Conservation (phyloP, 208 protist genomes). For the Blechomonas ayalai region DNA sequence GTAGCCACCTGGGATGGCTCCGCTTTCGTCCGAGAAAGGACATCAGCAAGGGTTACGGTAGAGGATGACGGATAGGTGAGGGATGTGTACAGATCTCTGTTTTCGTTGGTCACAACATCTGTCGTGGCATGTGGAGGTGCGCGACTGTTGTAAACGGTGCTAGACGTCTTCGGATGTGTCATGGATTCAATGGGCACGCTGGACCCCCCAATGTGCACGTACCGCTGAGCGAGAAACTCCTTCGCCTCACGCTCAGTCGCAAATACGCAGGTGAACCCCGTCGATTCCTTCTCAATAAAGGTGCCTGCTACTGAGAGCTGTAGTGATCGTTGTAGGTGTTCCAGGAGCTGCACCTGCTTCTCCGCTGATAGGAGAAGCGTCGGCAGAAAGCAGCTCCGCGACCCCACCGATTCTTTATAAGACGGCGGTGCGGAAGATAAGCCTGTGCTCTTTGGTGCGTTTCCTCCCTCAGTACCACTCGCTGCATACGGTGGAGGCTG, state of each 20-base stretch:
- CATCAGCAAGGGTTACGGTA: no score
- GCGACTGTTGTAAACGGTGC: no score
- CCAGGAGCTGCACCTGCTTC: conserved; percentile 18
- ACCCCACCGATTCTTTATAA: no score
- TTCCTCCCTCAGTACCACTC: background rate
- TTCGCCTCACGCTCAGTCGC: conserved; percentile 13
- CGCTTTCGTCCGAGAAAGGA: no score
- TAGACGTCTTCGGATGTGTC: no score
- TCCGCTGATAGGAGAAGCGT: conserved; percentile 6
- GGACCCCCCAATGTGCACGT: conserved; percentile 16
- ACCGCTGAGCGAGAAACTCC: conserved; percentile 28
- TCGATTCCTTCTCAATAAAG: conserved; percentile 6
- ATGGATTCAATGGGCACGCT: conserved; percentile 17
- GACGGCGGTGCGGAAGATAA: no score
- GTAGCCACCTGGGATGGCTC: no score
- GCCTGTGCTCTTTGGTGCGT: background rate
- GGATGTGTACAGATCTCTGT: no score
- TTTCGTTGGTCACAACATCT: no score
- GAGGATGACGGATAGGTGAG: no score
- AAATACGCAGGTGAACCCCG: conserved; percentile 25
- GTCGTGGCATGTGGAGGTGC: no score
- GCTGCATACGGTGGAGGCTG: no score
- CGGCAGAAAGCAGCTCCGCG: conserved; percentile 36
- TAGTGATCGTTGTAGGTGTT: conserved; percentile 17
- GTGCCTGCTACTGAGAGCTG: conserved; percentile 18